These are phyloP conservation scores for Gaeumannomyces sp. DNA, from an alignment of 2,329 filamentous ascomycete genomes.

Conservation along the genomic window DNA sequence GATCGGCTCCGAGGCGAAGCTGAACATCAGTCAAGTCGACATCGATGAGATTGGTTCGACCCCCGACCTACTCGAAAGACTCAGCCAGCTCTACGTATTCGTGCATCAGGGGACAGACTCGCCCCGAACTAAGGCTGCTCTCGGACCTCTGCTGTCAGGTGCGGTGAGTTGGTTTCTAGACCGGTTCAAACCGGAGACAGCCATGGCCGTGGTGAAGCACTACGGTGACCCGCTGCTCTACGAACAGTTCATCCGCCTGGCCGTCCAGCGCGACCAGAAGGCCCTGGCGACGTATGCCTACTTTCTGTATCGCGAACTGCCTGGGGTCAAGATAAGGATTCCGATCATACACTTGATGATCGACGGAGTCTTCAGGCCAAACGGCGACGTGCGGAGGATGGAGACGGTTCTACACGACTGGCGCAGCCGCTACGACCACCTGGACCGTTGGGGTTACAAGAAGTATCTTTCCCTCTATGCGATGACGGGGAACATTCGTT, in stretches of 20 bases:
- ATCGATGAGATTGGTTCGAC: not conserved
- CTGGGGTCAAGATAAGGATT: slow-evolving; percentile 29
- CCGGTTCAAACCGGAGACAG: slow-evolving; percentile 18
- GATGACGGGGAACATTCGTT: slow-evolving; percentile 37
- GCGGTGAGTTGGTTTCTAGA: slow-evolving; percentile 1
- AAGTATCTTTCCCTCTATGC: slow-evolving; percentile 45
- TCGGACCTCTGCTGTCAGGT: not conserved
- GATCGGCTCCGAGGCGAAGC: slow-evolving; percentile 6
- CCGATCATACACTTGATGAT: slow-evolving; percentile 39
- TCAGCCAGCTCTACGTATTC: slow-evolving; percentile 1
- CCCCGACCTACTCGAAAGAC: slow-evolving; percentile 3
- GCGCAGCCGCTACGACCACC: slow-evolving; percentile 31
- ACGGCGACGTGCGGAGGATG: slow-evolving; percentile 32
- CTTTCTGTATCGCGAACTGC: slow-evolving; percentile 36
- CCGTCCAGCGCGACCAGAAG: slow-evolving; percentile 22
- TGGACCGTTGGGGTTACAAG: slow-evolving; percentile 40
- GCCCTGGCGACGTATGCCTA: slow-evolving; percentile 37
- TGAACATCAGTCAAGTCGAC: slow-evolving; percentile 2
- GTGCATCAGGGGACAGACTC: not conserved
- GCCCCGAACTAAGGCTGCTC: not conserved
- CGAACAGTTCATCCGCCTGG: slow-evolving; percentile 34
- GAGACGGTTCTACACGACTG: slow-evolving; percentile 45
- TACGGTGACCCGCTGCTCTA: slow-evolving; percentile 34
- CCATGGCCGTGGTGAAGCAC: slow-evolving; percentile 32
- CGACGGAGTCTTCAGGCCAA: slow-evolving; percentile 30